These are phyloP conservation scores for Carex sylvatica DNA, from an alignment of 202 grass and related monocot genomes.

Conservation along the genomic window DNA sequence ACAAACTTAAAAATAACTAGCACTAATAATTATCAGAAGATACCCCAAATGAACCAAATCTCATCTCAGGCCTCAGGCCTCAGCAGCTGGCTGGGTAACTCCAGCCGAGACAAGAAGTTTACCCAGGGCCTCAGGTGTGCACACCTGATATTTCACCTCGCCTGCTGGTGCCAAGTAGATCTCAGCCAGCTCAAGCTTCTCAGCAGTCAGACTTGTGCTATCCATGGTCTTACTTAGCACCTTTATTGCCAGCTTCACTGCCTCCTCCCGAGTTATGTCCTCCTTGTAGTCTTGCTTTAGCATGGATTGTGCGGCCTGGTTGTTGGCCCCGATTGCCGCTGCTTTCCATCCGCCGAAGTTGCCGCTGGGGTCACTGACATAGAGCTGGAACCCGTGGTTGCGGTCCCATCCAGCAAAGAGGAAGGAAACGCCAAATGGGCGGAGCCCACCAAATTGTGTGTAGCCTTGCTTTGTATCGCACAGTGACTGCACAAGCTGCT, in stretches of 20 bases:
- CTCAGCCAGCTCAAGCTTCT: conserved; percentile 92
- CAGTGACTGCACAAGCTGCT: conserved; percentile 92
- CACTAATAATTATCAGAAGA: conserved; percentile 8
- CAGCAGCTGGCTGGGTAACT: conserved; percentile 55
- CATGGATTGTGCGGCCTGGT: conserved; percentile 97
- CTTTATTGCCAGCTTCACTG: conserved; percentile 79
- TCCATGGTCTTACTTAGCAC: conserved; percentile 99
- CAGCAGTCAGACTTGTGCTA: conserved; percentile 78
- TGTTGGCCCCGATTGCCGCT: conserved; percentile 81
- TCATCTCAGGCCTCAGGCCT: conserved; percentile 52
- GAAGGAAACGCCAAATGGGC: conserved; percentile 96
- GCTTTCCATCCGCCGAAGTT: conserved; percentile 96
- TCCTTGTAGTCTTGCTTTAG: conserved; percentile 98
- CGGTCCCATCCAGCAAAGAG: conserved; percentile 97
- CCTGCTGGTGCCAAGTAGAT: conserved; percentile 59
- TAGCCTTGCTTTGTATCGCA: conserved; percentile 99
- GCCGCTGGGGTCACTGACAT: conserved; percentile 90
- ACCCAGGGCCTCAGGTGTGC: conserved; percentile 55
- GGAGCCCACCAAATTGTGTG: conserved; percentile 95
- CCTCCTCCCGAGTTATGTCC: conserved; percentile 76
- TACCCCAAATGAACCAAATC: conserved; percentile 15
- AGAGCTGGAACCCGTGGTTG: conserved; percentile 88
- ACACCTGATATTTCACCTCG: conserved; percentile 86
- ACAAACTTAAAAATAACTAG: conserved; percentile 2
- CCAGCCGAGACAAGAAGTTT: conserved; percentile 70